Base-by-base conservation (phyloP, 148 eudicot species). In the Cornus controversa region DNA sequence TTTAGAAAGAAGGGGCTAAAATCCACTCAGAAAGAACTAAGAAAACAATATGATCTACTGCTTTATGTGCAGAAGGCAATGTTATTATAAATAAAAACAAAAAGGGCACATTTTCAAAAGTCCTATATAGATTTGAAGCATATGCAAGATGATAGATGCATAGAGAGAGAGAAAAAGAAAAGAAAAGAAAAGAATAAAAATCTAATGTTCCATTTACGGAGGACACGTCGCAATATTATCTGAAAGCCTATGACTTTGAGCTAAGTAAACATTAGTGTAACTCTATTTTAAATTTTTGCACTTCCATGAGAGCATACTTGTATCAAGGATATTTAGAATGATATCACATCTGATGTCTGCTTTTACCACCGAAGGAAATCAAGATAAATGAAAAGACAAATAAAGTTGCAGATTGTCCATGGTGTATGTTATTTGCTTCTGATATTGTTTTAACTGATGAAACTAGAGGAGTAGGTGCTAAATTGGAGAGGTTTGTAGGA, bases 1-100 rank as follows among this genome's bases (percentile, higher is more conserved):
- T 4, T 14, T 7, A 60, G 65, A 72, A 75, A 37, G 58, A 50
- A 75, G 34, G 50, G 74, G 66, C 34, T 60, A 26, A 29, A 54
- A 37, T 80, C 27, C 45, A 34, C 28, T 23, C 20, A 69, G 6
- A 27, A 37, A 76, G 42, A 34, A 72, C 40, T 58, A 69, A 64
- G 15, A 16, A 20, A 75, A 42, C 47, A 76, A 64, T 64, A 60
- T 22, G 15, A 62, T 23, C 10, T 24, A 42, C 45, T 25, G 25
- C 42, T 62, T 28, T 20, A 58, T 53, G 36, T 58, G 42, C 36
- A 14, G 45, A 45, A 80, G 34, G 37, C 71, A 31, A 25, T 8
- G 22, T 27, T 23, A 26, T 13, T 50, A 0, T 8, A 50, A 50
- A 50, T 5, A 50, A 50, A 50, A 50, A 50, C 1, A 50, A 50